Evolutionary conservation across 495 filamentous ascomycete species (phyloP), one percentile per base, ranked within the genome.

Genomic region (Aspergillus indologenus): DNA sequence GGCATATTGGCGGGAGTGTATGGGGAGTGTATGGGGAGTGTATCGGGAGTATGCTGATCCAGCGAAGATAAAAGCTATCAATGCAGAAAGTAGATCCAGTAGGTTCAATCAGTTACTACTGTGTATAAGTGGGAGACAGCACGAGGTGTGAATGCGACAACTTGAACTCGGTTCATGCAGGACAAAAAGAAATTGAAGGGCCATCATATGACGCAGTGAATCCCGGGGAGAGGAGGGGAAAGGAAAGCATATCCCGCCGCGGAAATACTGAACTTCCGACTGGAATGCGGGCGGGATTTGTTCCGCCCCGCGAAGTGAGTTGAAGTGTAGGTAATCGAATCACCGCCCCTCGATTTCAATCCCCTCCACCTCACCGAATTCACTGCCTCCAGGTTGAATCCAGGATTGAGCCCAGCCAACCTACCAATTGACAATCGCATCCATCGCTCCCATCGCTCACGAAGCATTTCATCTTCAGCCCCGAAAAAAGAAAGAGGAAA

Each of bases 1-100:
- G 74, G 74, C 76, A 79, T 79, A 1, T 44, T 68, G 40, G 23
- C 53, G 29, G n/a, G n/a, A n/a, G n/a, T n/a, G 40, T 20, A 53
- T 59, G 60, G 56, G 43, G 58, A 24, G 2, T 19, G 3, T 47
- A 15, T 19, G 24, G 23, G 22, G 56, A 6, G 45, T 20, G 21
- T 19, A 48, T 48, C 17, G 20, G 45, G 23, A 12, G 45, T 9
- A 2, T 46, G 45, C 29, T 14, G 17, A 48, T n/a, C n/a, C n/a
- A n/a, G n/a, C n/a, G n/a, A n/a, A n/a, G n/a, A n/a, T n/a, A n/a
- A n/a, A n/a, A n/a, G n/a, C n/a, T n/a, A n/a, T n/a, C n/a, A 34
- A 31, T 0, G 24, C 17, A 42, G 26, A 17, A 40, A 34, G 42
- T n/a, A 53, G 21, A 12, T 40, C 11, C 42, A 40, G 17, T 19